Evolutionary conservation across 345 rosid species (phyloP), one percentile per base, ranked within the genome.

Genomic region (Theobroma cacao): DNA sequence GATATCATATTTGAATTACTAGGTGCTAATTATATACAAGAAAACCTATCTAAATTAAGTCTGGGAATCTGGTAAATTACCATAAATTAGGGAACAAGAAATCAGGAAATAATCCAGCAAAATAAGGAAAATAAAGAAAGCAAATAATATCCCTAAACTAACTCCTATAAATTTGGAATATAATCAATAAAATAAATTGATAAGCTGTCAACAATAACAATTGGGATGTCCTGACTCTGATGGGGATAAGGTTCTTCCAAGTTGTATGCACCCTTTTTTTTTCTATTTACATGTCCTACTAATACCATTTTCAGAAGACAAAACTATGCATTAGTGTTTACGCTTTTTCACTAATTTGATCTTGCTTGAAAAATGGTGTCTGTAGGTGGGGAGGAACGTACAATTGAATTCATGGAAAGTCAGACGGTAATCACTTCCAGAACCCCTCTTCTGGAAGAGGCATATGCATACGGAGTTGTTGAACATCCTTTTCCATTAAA

Each of bases 401-500:
- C 99, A 7, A 90, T 96, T 82, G 90, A 94, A 79, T 96, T 90
- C 82, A 91, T 96, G 98, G 99, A 96, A 84, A 90, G 90, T 58
- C 97, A 90, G 85, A 73, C 91, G 2, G 78, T 87, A 78, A 83
- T 91, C 72, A 89, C 84, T 77, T 85, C 95, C 66, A 87, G 90
- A 80, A 88, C 86, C 30, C 98, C 99, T 74, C 95, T 96, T 66
- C 75, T 96, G 72, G 99, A 96, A 87, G 97, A 94, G 80, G 79
- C 93, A 71, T 89, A 86, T 87, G 75, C 93, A 59, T 89, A 85
- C 79, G 98, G 98, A 76, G 95, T 96, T 82, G 97, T 96, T 7
- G 99, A 96, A 84, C 99, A 96, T 83, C 98, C 97, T 78, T 92
- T 91, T 80, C 98, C 99, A 12, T 82, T 96, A 79, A 96, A 88